Conservation (phyloP, 2,329 filamentous ascomycete genomes). For the Neofusicoccum ribis region DNA sequence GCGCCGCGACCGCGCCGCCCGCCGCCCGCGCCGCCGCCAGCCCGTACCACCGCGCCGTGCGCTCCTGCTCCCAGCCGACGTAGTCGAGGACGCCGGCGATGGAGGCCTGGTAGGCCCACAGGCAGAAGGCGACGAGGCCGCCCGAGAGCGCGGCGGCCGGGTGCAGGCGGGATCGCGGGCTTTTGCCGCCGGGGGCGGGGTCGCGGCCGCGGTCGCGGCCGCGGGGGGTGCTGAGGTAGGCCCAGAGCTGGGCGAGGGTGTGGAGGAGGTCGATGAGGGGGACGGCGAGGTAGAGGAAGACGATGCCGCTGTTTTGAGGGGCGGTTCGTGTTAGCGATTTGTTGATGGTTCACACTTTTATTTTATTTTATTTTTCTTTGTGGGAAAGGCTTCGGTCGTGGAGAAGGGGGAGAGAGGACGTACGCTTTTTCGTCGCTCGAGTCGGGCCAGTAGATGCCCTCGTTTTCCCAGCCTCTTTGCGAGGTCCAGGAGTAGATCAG, state of each 20-base stretch:
- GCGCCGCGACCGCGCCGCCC: background rate
- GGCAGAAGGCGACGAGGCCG: background rate
- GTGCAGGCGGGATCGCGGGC: background rate
- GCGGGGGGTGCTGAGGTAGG: background rate
- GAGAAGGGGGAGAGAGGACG: background rate
- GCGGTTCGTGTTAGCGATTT: too few species aligned
- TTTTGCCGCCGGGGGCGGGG: background rate
- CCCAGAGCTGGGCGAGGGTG: background rate
- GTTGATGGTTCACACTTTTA: too few species aligned
- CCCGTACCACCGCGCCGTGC: background rate
- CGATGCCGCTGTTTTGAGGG: background rate
- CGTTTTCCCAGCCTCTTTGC: background rate
- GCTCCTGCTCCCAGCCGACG: background rate
- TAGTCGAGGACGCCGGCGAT: background rate
- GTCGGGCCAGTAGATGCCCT: background rate
- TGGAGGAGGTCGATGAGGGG: background rate
- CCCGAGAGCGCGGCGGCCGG: background rate
- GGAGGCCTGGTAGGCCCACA: background rate
- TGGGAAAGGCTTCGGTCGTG: background rate
- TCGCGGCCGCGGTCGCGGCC: background rate
- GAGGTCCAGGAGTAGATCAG: background rate
- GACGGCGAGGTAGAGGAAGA: constrained; percentile 3
- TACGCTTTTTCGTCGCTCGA: background rate
- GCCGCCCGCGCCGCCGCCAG: background rate
- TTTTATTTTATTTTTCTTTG: too few species aligned